Base-by-base conservation (phyloP, 2,329 filamentous ascomycete genomes). In the Periconia macrospinosa region DNA sequence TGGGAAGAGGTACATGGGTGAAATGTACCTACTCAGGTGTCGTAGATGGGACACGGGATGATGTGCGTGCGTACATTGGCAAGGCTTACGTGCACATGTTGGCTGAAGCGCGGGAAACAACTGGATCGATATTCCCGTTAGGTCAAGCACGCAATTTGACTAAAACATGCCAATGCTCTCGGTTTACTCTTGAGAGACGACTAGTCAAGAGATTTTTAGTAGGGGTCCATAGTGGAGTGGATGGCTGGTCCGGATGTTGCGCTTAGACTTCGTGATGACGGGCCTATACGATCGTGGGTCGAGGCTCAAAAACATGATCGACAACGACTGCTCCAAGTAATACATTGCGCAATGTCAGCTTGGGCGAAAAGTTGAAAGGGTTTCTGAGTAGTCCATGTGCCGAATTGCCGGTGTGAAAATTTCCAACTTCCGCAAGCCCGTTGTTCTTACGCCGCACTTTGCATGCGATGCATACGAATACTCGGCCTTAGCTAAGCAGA, bases 351-450 rank as follows among this genome's bases (percentile, higher is more conserved):
- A n/a, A 37, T 37, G 15, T 37, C 6, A 37, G 33, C 11, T 37
- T 14, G 33, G 11, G 33, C 15, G 11, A n/a, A n/a, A 37, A 10
- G 3, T 37, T 3, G 11, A 10, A 13, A n/a, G 15, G 15, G 5
- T n/a, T 37, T 37, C 11, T 27, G 23, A 8, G 33, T 37, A 37
- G 11, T 13, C 11, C 5, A 37, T 37, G 33, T 37, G 33, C 33
- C 33, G 33, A 37, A 14, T 6, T 37, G 41, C 50, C 49, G 50
- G 41, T 54, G 27, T 60, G 45, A 45, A 50, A 53, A 53, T 54
- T 54, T 53, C 60, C 58, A 63, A 59, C 56, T 57, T 62, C 59
- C 61, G 55, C 49, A 54, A 50, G 48, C 19, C 62, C 62, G 60
- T 50, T 19, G 30, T 5, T 37, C 11, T 27, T 37, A 37, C 33